Percentiles rank a stretch among this genome's conserved stretches.
phyloP scores from a whole-genome alignment of 257 asterid species.

The Thymus quinquecostatus region DNA sequence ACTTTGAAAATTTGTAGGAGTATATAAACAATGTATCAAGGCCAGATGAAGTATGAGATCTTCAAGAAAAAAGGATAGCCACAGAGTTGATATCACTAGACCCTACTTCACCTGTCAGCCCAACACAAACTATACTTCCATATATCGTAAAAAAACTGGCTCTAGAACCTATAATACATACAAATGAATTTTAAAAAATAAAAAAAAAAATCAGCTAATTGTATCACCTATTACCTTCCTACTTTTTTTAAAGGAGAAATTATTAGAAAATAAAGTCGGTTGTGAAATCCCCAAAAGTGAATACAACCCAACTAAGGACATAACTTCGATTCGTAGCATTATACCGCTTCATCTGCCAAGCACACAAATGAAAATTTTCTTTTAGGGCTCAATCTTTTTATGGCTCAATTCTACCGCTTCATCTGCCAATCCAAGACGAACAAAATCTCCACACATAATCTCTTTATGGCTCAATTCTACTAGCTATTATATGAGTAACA shows the following conservation, averaged over 20 bases:
- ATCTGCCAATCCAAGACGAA: conserved; percentile 4
- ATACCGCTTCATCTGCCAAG: background rate
- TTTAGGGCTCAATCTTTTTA: background rate
- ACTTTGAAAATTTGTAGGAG: background rate
- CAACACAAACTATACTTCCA: no score
- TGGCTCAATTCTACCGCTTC: background rate
- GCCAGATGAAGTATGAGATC: no score
- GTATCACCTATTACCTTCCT: background rate
- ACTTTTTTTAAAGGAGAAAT: background rate
- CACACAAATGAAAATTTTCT: background rate
- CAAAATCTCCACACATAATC: background rate
- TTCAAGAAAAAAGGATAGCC: background rate
- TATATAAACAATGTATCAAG: background rate
- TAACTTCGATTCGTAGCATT: background rate
- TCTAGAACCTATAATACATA: no score
- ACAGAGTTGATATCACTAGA: no score
- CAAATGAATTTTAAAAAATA: no score
- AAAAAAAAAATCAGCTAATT: no score
- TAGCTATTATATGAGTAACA: background rate
- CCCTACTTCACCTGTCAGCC: no score
- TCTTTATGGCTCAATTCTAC: background rate
- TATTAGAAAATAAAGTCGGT: background rate
- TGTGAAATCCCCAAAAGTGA: background rate
- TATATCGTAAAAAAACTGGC: no score
- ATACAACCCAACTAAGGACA: background rate